Evolutionary conservation across 352 stramenopile genomes (phyloP).

Genomic region (Pythium chondricola): DNA sequence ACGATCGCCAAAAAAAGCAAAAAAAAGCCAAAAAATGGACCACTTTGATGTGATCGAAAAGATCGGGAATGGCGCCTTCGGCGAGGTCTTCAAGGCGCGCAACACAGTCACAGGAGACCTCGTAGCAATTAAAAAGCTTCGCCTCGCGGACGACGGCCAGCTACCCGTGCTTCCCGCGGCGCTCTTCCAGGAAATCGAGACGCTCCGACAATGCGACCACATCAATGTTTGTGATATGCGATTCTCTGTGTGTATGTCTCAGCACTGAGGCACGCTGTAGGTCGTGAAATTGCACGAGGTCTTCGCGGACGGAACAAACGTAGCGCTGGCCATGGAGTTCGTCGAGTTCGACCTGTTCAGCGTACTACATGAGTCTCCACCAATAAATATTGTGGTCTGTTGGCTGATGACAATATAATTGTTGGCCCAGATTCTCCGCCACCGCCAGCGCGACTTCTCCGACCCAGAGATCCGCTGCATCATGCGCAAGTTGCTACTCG

Average conservation of each 20-base stretch:
- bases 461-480: conserved; percentile 42
- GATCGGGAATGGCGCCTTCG: conserved; percentile 66
- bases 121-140: conserved; percentile 55
- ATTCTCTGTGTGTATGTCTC: too few species aligned
- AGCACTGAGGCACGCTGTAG: too few species aligned
- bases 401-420: neutral
- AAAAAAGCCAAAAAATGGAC: conserved; percentile 5
- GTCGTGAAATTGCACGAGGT: conserved; percentile 64
- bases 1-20: neutral
- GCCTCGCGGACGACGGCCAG: conserved; percentile 38
- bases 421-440: conserved; percentile 30
- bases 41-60: conserved; percentile 60
- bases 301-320: conserved; percentile 40
- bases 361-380: conserved; percentile 15
- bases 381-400: neutral
- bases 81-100: conserved; percentile 52
- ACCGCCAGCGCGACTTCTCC: conserved; percentile 26
- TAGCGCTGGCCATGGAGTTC: conserved; percentile 70
- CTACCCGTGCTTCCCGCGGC: conserved; percentile 41
- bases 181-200: conserved; percentile 74
- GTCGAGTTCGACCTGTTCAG: conserved; percentile 57
- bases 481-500: conserved; percentile 63
- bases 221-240: too few species aligned
- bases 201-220: conserved; percentile 65
- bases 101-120: conserved; percentile 34